phyloP scores from a whole-genome alignment of 805 yeast genomes.

The Wickerhamomyces rabaulensis region DNA sequence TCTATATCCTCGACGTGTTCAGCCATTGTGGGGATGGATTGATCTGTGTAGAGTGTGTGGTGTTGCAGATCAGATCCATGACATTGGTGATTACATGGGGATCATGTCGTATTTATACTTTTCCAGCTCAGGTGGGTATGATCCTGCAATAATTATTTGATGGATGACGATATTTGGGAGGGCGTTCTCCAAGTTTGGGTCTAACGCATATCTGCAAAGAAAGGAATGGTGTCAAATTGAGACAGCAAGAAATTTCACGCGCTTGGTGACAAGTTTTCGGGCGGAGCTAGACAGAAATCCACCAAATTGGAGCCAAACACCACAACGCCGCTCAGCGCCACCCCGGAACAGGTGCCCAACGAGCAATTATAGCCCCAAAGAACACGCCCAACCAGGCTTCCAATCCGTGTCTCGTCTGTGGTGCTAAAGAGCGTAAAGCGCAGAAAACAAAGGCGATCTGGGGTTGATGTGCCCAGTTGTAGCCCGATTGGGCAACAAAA shows the following conservation, averaged over 20 bases:
- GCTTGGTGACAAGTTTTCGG: too few relatives aligned
- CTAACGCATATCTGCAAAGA: neutral
- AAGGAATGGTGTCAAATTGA: neutral
- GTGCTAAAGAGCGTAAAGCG: too few relatives aligned
- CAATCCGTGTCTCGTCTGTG: too few relatives aligned
- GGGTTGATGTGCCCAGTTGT: too few relatives aligned
- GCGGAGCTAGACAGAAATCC: too few relatives aligned
- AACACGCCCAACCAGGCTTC: too few relatives aligned
- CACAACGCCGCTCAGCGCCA: too few relatives aligned
- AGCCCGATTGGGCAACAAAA: neutral
- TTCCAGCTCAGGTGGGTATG: neutral
- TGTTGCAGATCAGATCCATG: too few relatives aligned
- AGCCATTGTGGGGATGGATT: neutral
- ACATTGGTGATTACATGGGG: neutral
- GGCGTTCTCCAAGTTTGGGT: neutral
- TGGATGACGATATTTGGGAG: neutral
- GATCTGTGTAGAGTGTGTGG: neutral
- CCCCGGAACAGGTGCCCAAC: too few relatives aligned
- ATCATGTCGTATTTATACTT: neutral
- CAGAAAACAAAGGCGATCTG: too few relatives aligned
- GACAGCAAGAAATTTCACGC: neutral
- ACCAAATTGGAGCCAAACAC: too few relatives aligned
- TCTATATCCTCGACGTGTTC: constrained; percentile 15
- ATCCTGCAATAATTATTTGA: neutral
- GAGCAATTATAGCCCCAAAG: too few relatives aligned